Evolutionary conservation across 768 basidiomycete genomes (phyloP), one percentile per base, ranked within the genome.

Genomic region (Auriculariales sp.): DNA sequence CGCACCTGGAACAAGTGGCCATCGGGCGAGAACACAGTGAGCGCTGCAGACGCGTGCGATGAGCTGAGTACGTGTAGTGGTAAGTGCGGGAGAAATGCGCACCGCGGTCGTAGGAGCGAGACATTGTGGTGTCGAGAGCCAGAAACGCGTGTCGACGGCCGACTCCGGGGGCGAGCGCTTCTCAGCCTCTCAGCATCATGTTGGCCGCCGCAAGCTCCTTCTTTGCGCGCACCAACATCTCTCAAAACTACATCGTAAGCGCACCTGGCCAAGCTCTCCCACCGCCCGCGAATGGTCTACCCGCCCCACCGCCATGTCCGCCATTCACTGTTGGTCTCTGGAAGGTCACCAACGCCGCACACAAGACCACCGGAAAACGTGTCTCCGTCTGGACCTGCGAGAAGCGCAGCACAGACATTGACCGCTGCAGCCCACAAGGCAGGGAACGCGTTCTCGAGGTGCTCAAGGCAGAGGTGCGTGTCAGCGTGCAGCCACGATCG

Each of bases 21-120:
- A 71, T 98, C 95, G 52, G 94, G 94, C 35, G 92, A 95, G 74
- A 95, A 94, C 62, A 94, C 91, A 55, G 94, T 98, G 55, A 98
- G 81, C 44, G 93, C 93, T 95, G 42, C 14, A 49, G 25, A 15
- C 49, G 39, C 29, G 17, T 31, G 50, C 28, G 12, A n/a, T 3
- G 29, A 31, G 25, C 39, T n/a, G 22, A 7, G 30, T 9, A 39
- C 28, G 17, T 28, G 34, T 19, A 29, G 11, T 22, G 1, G n/a
- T n/a, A n/a, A n/a, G n/a, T n/a, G n/a, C n/a, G n/a, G n/a, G n/a
- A n/a, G n/a, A n/a, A n/a, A 11, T 42, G 52, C 63, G 52, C 61
- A 91, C 91, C 92, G 79, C 92, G 83, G 80, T 95, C 92, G 71
- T 95, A 95, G 29, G 89, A 93, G 73, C 92, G 85, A 51, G 92